These are phyloP conservation scores for Kockiozyma suomiensis DNA, from an alignment of 805 yeast species.

Conservation along the genomic window DNA sequence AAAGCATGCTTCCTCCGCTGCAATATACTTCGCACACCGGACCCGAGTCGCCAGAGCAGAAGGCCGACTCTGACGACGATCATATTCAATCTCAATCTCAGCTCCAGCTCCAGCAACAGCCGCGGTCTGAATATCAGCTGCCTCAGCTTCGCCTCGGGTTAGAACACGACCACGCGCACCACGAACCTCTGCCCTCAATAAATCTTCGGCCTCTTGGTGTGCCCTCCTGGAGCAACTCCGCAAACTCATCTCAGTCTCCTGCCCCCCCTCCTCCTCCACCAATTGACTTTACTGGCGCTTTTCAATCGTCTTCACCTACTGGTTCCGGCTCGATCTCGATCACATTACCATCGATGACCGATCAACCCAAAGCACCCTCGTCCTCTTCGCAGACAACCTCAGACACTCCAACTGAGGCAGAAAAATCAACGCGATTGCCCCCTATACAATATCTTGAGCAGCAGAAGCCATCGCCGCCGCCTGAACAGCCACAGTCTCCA, in stretches of 20 bases:
- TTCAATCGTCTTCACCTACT: constrained; percentile 29
- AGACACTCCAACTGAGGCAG: not conserved
- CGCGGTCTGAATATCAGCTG: constrained; percentile 3
- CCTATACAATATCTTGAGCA: constrained; percentile 15
- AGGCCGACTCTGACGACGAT: constrained; percentile 18
- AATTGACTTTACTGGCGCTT: constrained; percentile 48
- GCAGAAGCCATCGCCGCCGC: constrained; percentile 8
- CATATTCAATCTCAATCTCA: constrained; percentile 6
- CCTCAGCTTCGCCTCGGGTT: constrained; percentile 10
- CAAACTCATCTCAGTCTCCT: not conserved
- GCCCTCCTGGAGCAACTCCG: constrained; percentile 8
- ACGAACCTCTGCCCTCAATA: constrained; percentile 1
- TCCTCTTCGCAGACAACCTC: not conserved
- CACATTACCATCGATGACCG: constrained; percentile 26
- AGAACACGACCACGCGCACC: constrained; percentile 4
- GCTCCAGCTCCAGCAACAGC: constrained; percentile 5
- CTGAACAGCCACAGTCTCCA: constrained; percentile 5
- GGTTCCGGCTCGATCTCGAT: constrained; percentile 15
- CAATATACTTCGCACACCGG: constrained; percentile 1
- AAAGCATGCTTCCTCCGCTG: constrained; percentile 24
- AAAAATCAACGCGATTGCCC: constrained; percentile 20
- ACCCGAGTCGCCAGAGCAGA: constrained; percentile 1
- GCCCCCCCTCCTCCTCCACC: constrained; percentile 30
- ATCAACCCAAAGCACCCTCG: constrained; percentile 1
- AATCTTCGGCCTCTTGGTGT: constrained; percentile 1